A percentile compares a stretch with the other conserved stretches of the same genome.
These are phyloP conservation scores for Gorgonomyces haynaldii DNA, from an alignment of 192 early-diverging fungal genomes.

Conservation along the genomic window DNA sequence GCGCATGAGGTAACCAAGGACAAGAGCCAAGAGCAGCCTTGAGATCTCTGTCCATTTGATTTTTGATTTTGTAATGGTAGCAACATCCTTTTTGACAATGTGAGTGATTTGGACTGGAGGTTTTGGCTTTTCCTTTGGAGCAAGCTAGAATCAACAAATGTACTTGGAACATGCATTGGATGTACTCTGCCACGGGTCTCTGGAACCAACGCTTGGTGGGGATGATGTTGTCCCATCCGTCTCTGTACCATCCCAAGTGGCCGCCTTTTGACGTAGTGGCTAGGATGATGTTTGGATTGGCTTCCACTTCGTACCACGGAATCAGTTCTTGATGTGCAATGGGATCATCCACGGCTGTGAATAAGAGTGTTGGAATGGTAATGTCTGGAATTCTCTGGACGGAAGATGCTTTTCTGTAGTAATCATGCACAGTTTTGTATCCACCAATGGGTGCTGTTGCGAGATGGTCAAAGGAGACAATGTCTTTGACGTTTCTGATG, in stretches of 20 bases:
- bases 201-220: constrained; percentile 23
- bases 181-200: constrained; percentile 32
- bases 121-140: too few relatives aligned
- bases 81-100: too few relatives aligned
- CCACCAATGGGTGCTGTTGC: constrained; percentile 63
- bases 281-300: constrained; percentile 70
- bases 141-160: too few relatives aligned
- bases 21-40: too few relatives aligned
- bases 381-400: constrained; percentile 32
- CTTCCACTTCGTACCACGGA: constrained; percentile 56
- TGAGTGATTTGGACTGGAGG: too few relatives aligned
- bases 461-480: constrained; percentile 76
- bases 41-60: too few relatives aligned
- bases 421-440: constrained; percentile 74
- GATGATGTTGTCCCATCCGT: constrained; percentile 7
- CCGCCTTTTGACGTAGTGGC: constrained; percentile 75
- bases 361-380: constrained; percentile 68
- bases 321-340: constrained; percentile 55
- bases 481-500: constrained; percentile 38
- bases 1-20: too few relatives aligned
- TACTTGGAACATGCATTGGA: constrained; percentile 25
- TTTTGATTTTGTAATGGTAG: too few relatives aligned
- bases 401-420: constrained; percentile 28
- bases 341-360: constrained; percentile 86
- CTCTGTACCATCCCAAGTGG: constrained; percentile 83